phyloP scores from a whole-genome alignment of 2,329 filamentous ascomycete species.

The Chrysoporthe austroafricana region DNA sequence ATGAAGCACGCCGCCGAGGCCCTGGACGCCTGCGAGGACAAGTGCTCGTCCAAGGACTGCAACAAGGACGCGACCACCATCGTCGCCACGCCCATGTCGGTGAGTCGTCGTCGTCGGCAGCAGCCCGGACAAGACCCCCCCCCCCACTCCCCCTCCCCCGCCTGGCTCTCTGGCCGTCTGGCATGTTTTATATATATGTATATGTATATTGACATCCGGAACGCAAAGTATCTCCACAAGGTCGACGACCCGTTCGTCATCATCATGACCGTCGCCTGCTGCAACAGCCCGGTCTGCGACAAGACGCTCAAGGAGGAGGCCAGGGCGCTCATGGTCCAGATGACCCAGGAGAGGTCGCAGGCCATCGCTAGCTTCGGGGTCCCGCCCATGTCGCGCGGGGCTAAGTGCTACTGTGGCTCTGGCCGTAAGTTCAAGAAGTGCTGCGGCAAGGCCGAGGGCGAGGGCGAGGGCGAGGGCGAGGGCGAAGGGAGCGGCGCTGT shows the following conservation, averaged over 20 bases:
- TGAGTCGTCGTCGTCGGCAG: conserved; percentile 7
- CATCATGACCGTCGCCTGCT: conserved; percentile 30
- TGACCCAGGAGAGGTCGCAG: conserved; percentile 26
- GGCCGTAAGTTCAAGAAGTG: conserved; percentile 29
- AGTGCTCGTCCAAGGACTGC: conserved; percentile 26
- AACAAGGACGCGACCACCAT: conserved; percentile 19
- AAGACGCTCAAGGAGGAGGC: conserved; percentile 26
- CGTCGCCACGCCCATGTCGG: conserved; percentile 29
- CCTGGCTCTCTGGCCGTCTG: neutral
- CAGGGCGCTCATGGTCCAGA: conserved; percentile 25
- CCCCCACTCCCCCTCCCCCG: too few species aligned
- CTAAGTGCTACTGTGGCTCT: conserved; percentile 30
- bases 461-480: neutral
- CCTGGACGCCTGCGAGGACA: conserved; percentile 27
- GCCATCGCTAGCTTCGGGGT: conserved; percentile 27
- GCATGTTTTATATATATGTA: too few species aligned
- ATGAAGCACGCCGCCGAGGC: conserved; percentile 27
- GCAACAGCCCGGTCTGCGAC: conserved; percentile 17
- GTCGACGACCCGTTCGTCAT: conserved; percentile 28
- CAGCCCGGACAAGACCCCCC: too few species aligned
- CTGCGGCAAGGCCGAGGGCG: conserved; percentile 17
- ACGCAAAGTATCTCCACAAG: conserved; percentile 27
- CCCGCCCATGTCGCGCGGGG: conserved; percentile 24
- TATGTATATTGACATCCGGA: too few species aligned
- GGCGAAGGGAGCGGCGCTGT: neutral